These are phyloP conservation scores for Sarocladiaceae sp. DNA, from an alignment of 2,329 filamentous ascomycete genomes.

Conservation along the genomic window DNA sequence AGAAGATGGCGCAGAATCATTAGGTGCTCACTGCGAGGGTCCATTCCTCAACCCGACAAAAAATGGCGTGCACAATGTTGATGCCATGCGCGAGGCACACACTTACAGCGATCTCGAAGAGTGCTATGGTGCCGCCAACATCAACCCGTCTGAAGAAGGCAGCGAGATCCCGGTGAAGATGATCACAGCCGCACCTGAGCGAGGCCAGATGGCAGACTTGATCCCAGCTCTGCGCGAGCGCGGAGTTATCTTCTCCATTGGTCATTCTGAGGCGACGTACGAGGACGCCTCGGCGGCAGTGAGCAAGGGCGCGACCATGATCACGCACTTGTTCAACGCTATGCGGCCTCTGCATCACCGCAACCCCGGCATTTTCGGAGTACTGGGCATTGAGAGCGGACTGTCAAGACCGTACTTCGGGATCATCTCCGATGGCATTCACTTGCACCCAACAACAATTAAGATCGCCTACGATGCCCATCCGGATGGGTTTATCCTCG, in stretches of 20 bases:
- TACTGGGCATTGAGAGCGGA: slow-evolving; percentile 62
- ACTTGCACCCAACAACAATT: slow-evolving; percentile 80
- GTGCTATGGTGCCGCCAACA: slow-evolving; percentile 68
- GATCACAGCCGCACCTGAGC: slow-evolving; percentile 82
- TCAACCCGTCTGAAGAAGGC: slow-evolving; percentile 35
- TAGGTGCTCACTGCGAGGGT: slow-evolving; percentile 87
- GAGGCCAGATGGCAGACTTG: slow-evolving; percentile 59
- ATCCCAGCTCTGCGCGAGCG: slow-evolving; percentile 60
- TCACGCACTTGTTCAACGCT: slow-evolving; percentile 90
- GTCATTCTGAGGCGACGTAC: slow-evolving; percentile 82
- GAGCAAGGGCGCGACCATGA: slow-evolving; percentile 73
- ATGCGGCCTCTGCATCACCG: slow-evolving; percentile 89
- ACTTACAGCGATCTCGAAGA: slow-evolving; percentile 59
- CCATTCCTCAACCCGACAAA: slow-evolving; percentile 79
- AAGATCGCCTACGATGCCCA: slow-evolving; percentile 86
- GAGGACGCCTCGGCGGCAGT: slow-evolving; percentile 70
- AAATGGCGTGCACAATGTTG: slow-evolving; percentile 77
- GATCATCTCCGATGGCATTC: slow-evolving; percentile 84
- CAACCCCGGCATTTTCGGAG: slow-evolving; percentile 83
- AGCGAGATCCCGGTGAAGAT: slow-evolving; percentile 56
- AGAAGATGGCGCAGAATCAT: slow-evolving; percentile 70
- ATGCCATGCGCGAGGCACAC: slow-evolving; percentile 60
- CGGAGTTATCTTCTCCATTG: slow-evolving; percentile 72
- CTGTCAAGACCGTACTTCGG: slow-evolving; percentile 70
- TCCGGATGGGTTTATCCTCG: slow-evolving; percentile 76